Evolutionary conservation across 192 early-diverging fungal species (phyloP).

Genomic region (Coemansia sp.): DNA sequence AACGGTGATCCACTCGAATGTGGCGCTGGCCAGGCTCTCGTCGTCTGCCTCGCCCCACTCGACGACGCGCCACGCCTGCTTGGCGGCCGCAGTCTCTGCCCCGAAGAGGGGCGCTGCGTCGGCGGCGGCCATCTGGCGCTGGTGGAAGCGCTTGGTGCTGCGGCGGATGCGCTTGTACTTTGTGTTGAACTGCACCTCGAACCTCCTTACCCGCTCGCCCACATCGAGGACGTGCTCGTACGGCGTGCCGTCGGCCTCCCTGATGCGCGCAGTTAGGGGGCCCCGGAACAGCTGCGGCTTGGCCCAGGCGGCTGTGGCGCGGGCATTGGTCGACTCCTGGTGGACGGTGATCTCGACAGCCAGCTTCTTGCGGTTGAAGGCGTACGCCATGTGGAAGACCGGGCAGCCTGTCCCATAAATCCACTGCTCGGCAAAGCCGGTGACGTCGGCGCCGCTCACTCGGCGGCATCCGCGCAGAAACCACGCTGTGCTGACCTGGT

Average conservation of each 20-base stretch:
- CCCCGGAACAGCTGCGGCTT: constrained; percentile 54
- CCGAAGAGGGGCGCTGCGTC: constrained; percentile 50
- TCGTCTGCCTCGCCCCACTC: constrained; percentile 83
- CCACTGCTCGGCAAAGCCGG: constrained; percentile 90
- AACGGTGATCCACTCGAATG: constrained; percentile 95
- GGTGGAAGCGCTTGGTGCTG: constrained; percentile 70
- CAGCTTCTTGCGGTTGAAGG: constrained; percentile 96
- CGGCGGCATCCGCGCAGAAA: constrained; percentile 82
- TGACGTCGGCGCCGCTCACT: constrained; percentile 78
- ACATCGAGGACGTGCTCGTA: constrained; percentile 85
- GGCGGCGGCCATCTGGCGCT: constrained; percentile 61
- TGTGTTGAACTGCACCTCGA: constrained; percentile 93
- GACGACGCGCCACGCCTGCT: constrained; percentile 68
- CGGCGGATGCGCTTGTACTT: constrained; percentile 96
- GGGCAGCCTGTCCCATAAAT: constrained; percentile 90
- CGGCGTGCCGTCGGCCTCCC: constrained; percentile 78
- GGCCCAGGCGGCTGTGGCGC: constrained; percentile 48
- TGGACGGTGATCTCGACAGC: constrained; percentile 85
- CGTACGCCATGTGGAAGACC: constrained; percentile 73
- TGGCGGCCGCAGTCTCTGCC: constrained; percentile 59
- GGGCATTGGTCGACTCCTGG: constrained; percentile 65
- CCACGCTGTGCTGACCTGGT: constrained; percentile 61
- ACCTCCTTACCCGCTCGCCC: constrained; percentile 66
- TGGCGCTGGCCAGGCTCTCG: constrained; percentile 56
- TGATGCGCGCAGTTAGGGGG: constrained; percentile 69